Evolutionary conservation across 768 basidiomycete genomes (phyloP), one percentile per base, ranked within the genome.

Genomic region (Sistotremastrum niveocremeum): DNA sequence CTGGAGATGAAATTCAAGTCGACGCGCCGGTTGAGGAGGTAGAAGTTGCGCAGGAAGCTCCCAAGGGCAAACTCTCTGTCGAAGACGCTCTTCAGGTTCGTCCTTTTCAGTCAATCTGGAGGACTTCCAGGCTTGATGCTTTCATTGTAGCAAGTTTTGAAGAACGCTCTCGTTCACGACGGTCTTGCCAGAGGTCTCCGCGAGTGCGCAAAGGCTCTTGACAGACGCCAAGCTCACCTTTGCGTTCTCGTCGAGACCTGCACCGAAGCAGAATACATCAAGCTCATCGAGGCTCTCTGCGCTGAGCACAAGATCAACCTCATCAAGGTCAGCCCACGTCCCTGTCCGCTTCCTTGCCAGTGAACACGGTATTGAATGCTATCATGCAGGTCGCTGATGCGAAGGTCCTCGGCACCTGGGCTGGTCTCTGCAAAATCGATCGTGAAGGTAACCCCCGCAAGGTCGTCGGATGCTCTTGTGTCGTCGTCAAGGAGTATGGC

Each of bases 171-270:
- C 58, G 82, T 91, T 54, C 93, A 97, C 71, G 94, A 99, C 62
- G 93, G 94, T 61, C 90, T 99, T 51, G 89, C 94, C 50, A 87
- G 94, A 54, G 94, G 94, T 67, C 84, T 99, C 54, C 88, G 93
- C 54, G 94, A 99, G 73, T 84, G 79, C 61, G 85, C 94, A 62
- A 99, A 99, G 75, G 88, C 94, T 50, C 76, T 99, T 55, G 94
- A 99, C 77, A 95, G 91, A 73, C 84, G 91, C 58, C 88, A 93
- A 74, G 94, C 93, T 47, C 94, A 98, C 67, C 75, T 98, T 41
- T 98, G 94, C 69, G 93, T 99, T 51, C 83, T 99, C 59, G 93
- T 97, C 63, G 94, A 99, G 79, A 90, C 90, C 47, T 95, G 91
- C 76, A 91, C 86, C 45, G 94, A 98, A 71, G 87, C 93, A 55